These are phyloP conservation scores for Sphaerulina musiva DNA, from an alignment of 2,329 filamentous ascomycete genomes.

Conservation along the genomic window DNA sequence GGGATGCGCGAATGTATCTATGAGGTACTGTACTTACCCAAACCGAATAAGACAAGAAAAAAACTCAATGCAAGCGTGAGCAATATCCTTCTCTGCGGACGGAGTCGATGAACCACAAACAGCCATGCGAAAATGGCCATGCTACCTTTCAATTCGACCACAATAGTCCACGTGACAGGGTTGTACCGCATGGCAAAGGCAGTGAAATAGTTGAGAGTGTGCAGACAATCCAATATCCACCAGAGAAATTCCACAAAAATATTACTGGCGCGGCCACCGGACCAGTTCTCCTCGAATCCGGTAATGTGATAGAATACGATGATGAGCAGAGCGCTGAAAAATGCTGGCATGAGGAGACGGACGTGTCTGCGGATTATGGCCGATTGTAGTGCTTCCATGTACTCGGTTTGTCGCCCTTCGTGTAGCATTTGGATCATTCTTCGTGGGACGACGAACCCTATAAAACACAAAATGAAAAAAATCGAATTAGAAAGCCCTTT, in stretches of 20 bases:
- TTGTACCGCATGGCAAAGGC: slow-evolving; percentile 18
- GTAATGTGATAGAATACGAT: slow-evolving; percentile 49
- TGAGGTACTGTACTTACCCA: slow-evolving; percentile 6
- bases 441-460: slow-evolving; percentile 43
- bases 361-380: slow-evolving; percentile 46
- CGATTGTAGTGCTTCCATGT: slow-evolving; percentile 41
- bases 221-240: slow-evolving; percentile 53
- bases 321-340: slow-evolving; percentile 49
- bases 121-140: slow-evolving; percentile 54
- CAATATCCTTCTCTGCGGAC: slow-evolving; percentile 9
- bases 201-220: slow-evolving; percentile 20
- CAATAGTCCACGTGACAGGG: slow-evolving; percentile 50
- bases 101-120: slow-evolving; percentile 41
- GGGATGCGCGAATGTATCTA: no score
- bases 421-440: slow-evolving; percentile 35
- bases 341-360: slow-evolving; percentile 46
- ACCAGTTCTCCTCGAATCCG: slow-evolving; percentile 22
- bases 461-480: neutral
- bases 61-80: slow-evolving; percentile 14
- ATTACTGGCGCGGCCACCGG: slow-evolving; percentile 30
- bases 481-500: no score
- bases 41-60: slow-evolving; percentile 10
- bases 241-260: slow-evolving; percentile 46
- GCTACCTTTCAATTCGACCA: slow-evolving; percentile 58
- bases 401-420: slow-evolving; percentile 29